Conservation (phyloP, 345 rosid genomes). For the Melastoma malabathricum region DNA sequence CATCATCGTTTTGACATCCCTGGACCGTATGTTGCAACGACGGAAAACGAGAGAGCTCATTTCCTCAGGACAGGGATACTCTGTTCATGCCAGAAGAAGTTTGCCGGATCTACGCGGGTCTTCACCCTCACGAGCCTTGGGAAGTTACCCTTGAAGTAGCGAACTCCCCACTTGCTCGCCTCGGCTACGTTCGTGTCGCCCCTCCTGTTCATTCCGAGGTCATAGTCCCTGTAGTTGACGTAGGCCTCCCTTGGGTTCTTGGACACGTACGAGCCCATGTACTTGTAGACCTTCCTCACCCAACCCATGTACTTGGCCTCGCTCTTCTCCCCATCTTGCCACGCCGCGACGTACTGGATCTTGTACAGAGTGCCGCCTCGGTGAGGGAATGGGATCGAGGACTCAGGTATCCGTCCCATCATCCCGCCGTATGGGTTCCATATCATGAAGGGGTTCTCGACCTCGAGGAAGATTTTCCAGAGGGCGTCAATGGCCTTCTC, state of each 20-base stretch:
- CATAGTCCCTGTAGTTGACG: slow-evolving; percentile 50
- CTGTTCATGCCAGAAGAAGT: slow-evolving; percentile 51
- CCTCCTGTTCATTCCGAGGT: slow-evolving; percentile 30
- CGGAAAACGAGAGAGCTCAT: too few species aligned
- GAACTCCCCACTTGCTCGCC: slow-evolving; percentile 37
- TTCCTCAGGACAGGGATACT: slow-evolving; percentile 29
- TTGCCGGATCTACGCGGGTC: slow-evolving; percentile 40
- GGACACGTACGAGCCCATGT: slow-evolving; percentile 39
- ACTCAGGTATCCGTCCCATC: slow-evolving; percentile 20
- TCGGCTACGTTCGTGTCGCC: slow-evolving; percentile 15
- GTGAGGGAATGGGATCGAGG: slow-evolving; percentile 28
- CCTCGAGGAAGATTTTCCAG: slow-evolving; percentile 30
- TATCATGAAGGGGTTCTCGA: slow-evolving; percentile 42
- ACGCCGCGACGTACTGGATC: slow-evolving; percentile 20
- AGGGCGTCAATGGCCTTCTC: slow-evolving; percentile 29
- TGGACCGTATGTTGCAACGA: too few species aligned
- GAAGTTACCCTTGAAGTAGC: slow-evolving; percentile 41
- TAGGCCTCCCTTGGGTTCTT: slow-evolving; percentile 45
- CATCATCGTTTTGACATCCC: too few species aligned
- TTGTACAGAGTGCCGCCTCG: slow-evolving; percentile 25
- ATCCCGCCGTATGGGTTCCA: slow-evolving; percentile 76
- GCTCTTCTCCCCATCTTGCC: slow-evolving; percentile 15
- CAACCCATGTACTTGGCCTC: slow-evolving; percentile 29
- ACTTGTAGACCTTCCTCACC: slow-evolving; percentile 35
- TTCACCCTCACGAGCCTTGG: slow-evolving; percentile 33